These are phyloP conservation scores for Fusarium duplospermum DNA, from an alignment of 2,329 filamentous ascomycete species.

Conservation along the genomic window DNA sequence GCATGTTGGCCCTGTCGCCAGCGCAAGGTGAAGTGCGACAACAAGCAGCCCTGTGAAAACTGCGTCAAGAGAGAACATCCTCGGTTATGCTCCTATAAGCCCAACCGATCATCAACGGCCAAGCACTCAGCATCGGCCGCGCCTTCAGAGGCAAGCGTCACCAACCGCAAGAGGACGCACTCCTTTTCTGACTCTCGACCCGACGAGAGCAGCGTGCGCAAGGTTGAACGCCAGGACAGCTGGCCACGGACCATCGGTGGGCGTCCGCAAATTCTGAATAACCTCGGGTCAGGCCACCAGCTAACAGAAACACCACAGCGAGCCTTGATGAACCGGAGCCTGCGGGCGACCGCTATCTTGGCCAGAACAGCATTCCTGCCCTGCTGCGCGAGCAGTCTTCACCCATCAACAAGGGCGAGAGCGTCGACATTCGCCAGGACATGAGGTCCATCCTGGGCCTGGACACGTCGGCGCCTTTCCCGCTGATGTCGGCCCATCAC, in stretches of 20 bases:
- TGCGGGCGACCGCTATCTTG: conserved; percentile 70
- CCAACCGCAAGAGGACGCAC: conserved; percentile 49
- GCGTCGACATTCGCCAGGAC: conserved; percentile 70
- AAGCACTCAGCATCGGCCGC: conserved; percentile 49
- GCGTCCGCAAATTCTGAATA: conserved; percentile 15
- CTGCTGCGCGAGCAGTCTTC: conserved; percentile 71
- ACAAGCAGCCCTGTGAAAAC: conserved; percentile 75
- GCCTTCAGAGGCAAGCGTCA: conserved; percentile 39
- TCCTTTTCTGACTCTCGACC: conserved; percentile 47
- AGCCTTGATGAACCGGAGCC: conserved; percentile 65
- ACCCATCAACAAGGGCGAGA: conserved; percentile 62
- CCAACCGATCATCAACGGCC: conserved; percentile 60
- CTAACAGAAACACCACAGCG: conserved; percentile 49
- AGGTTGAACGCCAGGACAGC: conserved; percentile 53
- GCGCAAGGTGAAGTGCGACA: conserved; percentile 77
- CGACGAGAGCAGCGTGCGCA: conserved; percentile 45
- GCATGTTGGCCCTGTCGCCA: conserved; percentile 76
- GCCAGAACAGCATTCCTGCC: conserved; percentile 76
- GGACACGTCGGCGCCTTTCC: conserved; percentile 74
- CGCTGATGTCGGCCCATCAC: conserved; percentile 73
- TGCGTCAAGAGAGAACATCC: conserved; percentile 75
- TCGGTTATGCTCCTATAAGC: conserved; percentile 74
- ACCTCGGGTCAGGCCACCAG: conserved; percentile 23
- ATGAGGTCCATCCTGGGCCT: conserved; percentile 75
- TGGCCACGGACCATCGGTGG: conserved; percentile 58